These are phyloP conservation scores for Fusarium albosuccineum DNA, from an alignment of 2,329 filamentous ascomycete species.

Conservation along the genomic window DNA sequence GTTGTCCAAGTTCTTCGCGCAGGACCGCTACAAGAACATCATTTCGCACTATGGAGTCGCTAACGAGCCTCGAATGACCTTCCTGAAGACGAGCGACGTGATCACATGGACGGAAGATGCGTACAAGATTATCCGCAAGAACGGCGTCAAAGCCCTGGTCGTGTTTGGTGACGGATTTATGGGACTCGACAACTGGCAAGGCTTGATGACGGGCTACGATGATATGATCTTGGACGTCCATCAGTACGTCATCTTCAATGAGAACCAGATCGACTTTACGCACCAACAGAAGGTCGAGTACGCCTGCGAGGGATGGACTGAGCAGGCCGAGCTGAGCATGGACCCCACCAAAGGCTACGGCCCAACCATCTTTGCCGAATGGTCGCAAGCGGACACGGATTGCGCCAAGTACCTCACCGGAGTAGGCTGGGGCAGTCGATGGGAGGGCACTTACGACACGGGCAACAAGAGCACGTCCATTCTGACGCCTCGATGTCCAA, in stretches of 20 bases:
- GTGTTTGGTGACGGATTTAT: slow-evolving; percentile 97
- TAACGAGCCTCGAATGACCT: slow-evolving; percentile 93
- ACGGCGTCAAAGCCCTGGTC: slow-evolving; percentile 79
- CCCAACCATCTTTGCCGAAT: slow-evolving; percentile 94
- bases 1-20: slow-evolving; percentile 91
- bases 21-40: slow-evolving; percentile 91
- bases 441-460: slow-evolving; percentile 87
- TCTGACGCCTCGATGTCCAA: slow-evolving; percentile 80
- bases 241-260: slow-evolving; percentile 99
- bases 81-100: slow-evolving; percentile 74
- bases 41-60: slow-evolving; percentile 92
- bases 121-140: slow-evolving; percentile 78
- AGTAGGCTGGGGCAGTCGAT: slow-evolving; percentile 87
- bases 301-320: slow-evolving; percentile 87
- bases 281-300: slow-evolving; percentile 89
- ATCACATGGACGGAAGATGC: slow-evolving; percentile 84
- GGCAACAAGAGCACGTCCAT: slow-evolving; percentile 73
- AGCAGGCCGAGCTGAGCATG: slow-evolving; percentile 80
- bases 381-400: slow-evolving; percentile 97
- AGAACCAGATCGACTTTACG: slow-evolving; percentile 82
- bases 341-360: slow-evolving; percentile 85
- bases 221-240: slow-evolving; percentile 93
- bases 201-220: slow-evolving; percentile 77
- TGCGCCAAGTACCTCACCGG: slow-evolving; percentile 90
- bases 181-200: slow-evolving; percentile 91